phyloP scores from a whole-genome alignment of 2,329 filamentous ascomycete genomes.

The Pseudofabraea citricarpa region DNA sequence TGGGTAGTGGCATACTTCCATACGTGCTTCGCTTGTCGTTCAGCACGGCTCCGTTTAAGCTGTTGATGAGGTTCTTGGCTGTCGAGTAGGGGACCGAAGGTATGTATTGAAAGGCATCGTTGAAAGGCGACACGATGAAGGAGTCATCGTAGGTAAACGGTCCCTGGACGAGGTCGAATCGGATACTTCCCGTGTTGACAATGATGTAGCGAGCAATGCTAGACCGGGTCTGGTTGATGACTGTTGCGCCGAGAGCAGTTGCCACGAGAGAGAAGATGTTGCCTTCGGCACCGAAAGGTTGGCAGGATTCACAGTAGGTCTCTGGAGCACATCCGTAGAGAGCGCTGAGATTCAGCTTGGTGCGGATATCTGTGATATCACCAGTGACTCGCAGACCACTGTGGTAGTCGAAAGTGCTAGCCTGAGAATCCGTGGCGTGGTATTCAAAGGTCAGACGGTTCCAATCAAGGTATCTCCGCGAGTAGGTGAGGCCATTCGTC shows the following conservation, averaged over 20 bases:
- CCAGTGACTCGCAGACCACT: slow-evolving; percentile 65
- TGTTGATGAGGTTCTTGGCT: slow-evolving; percentile 60
- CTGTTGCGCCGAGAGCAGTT: slow-evolving; percentile 64
- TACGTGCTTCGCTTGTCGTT: slow-evolving; percentile 14
- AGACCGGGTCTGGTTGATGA: slow-evolving; percentile 50
- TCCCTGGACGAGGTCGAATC: slow-evolving; percentile 92
- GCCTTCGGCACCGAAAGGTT: slow-evolving; percentile 62
- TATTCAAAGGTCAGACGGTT: slow-evolving; percentile 73
- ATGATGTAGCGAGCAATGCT: slow-evolving; percentile 66
- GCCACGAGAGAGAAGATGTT: slow-evolving; percentile 66
- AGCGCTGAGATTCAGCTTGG: slow-evolving; percentile 64
- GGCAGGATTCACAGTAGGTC: slow-evolving; percentile 76
- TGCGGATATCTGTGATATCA: slow-evolving; percentile 64
- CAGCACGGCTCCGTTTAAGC: slow-evolving; percentile 47
- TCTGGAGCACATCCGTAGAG: slow-evolving; percentile 75
- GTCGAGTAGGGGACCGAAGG: slow-evolving; percentile 73
- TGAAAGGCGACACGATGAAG: slow-evolving; percentile 82
- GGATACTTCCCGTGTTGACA: slow-evolving; percentile 82
- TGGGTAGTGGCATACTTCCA: slow-evolving; percentile 11
- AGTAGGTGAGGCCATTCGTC: slow-evolving; percentile 43
- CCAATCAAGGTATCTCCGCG: slow-evolving; percentile 84
- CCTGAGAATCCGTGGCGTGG: slow-evolving; percentile 70
- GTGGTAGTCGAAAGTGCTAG: slow-evolving; percentile 67
- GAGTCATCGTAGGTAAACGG: slow-evolving; percentile 82
- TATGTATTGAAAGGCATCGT: slow-evolving; percentile 70